Conservation (phyloP, 148 eudicot species). For the Silene conica region DNA sequence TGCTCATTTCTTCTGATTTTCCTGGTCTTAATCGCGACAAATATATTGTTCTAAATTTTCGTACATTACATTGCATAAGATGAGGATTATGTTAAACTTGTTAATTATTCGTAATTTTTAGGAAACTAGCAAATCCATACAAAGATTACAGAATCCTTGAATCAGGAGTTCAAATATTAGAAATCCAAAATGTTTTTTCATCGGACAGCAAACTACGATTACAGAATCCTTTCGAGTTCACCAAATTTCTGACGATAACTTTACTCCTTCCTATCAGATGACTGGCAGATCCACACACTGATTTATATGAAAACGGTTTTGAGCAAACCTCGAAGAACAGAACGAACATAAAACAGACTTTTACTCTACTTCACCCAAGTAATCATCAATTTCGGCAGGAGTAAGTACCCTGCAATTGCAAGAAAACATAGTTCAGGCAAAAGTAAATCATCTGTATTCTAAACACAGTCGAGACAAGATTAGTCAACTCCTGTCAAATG, state of each 20-base stretch:
- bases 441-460: neutral
- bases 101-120: neutral
- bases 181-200: neutral
- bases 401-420: constrained; percentile 68
- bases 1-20: constrained; percentile 67
- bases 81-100: constrained; percentile 18
- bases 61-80: constrained; percentile 98
- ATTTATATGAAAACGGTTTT: neutral
- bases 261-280: too few species aligned
- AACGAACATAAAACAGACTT: neutral
- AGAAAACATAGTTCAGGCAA: neutral
- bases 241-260: neutral
- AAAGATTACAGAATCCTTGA: too few species aligned
- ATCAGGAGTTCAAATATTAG: too few species aligned
- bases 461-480: neutral
- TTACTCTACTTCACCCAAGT: constrained; percentile 89
- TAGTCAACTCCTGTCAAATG: neutral
- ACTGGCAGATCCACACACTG: neutral
- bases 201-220: neutral
- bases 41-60: constrained; percentile 44
- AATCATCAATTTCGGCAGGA: constrained; percentile 93
- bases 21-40: constrained; percentile 90
- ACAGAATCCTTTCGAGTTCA: neutral
- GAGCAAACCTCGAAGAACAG: neutral
- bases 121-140: too few species aligned